Evolutionary conservation across 202 grass and related monocot genomes (phyloP).

Genomic region (Zizania palustris): DNA sequence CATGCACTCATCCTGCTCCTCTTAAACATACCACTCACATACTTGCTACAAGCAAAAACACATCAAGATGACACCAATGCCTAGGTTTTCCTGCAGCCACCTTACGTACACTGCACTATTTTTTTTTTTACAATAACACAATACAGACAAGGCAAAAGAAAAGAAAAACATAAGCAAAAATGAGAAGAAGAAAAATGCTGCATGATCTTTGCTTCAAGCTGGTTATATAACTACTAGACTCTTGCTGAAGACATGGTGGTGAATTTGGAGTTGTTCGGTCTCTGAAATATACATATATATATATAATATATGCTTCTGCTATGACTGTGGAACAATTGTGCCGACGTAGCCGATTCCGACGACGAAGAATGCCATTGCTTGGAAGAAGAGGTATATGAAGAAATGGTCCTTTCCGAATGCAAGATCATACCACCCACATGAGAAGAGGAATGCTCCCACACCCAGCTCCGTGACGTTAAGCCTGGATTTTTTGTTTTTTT

Average conservation of each 20-base stretch:
- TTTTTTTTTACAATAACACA: slow-evolving; percentile 53
- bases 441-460: slow-evolving; percentile 75
- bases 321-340: slow-evolving; percentile 78
- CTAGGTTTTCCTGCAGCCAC: slow-evolving; percentile 43
- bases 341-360: slow-evolving; percentile 87
- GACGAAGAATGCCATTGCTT: slow-evolving; percentile 81
- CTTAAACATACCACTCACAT: slow-evolving; percentile 43
- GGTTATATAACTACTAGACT: slow-evolving; percentile 46
- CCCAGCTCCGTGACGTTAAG: slow-evolving; percentile 82
- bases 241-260: slow-evolving; percentile 37
- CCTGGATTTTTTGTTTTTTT: slow-evolving; percentile 65
- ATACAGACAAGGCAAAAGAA: slow-evolving; percentile 34
- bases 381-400: slow-evolving; percentile 93
- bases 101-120: slow-evolving; percentile 57
- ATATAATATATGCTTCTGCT: slow-evolving; percentile 28
- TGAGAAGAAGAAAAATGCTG: slow-evolving; percentile 15
- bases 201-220: slow-evolving; percentile 55
- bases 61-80: slow-evolving; percentile 36
- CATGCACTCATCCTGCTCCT: slow-evolving; percentile 36
- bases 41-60: slow-evolving; percentile 46
- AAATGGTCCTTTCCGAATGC: slow-evolving; percentile 82
- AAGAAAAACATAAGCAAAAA: slow-evolving; percentile 8
- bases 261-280: neutral
- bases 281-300: neutral
- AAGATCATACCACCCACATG: slow-evolving; percentile 86